phyloP scores from a whole-genome alignment of 108 stramenopile species.

The Craspedostauros australis region DNA sequence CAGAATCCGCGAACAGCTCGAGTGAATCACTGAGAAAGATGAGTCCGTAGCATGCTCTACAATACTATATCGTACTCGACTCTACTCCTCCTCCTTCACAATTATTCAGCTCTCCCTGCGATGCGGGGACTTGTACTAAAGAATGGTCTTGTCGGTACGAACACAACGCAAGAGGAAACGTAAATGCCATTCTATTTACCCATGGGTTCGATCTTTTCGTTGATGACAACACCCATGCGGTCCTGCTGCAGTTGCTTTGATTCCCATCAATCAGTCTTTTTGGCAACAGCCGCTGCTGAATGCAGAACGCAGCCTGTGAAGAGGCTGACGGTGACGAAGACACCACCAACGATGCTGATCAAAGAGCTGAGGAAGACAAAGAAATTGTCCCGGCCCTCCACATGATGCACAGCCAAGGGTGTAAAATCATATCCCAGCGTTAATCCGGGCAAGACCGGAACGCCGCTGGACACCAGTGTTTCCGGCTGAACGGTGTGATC shows the following conservation, averaged over 20 bases:
- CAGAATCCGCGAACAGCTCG: too few relatives aligned
- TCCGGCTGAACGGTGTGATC: slow-evolving; percentile 68
- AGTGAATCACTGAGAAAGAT: too few relatives aligned
- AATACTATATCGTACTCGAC: too few relatives aligned
- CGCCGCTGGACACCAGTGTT: slow-evolving; percentile 46
- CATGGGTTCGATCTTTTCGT: too few relatives aligned
- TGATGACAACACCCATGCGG: too few relatives aligned
- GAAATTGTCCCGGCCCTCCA: slow-evolving; percentile 60
- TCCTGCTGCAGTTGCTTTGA: background rate
- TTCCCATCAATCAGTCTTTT: slow-evolving; percentile 64
- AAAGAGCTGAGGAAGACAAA: slow-evolving; percentile 72
- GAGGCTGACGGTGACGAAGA: slow-evolving; percentile 80
- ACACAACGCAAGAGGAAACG: too few relatives aligned
- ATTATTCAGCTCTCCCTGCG: too few relatives aligned
- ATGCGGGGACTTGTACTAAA: too few relatives aligned
- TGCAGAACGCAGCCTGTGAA: slow-evolving; percentile 66
- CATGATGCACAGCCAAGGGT: slow-evolving; percentile 68
- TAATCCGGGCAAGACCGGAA: slow-evolving; percentile 59
- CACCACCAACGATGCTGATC: slow-evolving; percentile 78
- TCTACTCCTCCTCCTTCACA: too few relatives aligned
- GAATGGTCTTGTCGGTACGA: too few relatives aligned
- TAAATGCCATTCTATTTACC: too few relatives aligned
- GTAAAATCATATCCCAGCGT: slow-evolving; percentile 71
- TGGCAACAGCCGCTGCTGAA: slow-evolving; percentile 69
- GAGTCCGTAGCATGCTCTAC: too few relatives aligned